Percentiles rank a stretch among this genome's conserved stretches.
phyloP scores from a whole-genome alignment of 331 rosid species.

The Telfairia occidentalis region DNA sequence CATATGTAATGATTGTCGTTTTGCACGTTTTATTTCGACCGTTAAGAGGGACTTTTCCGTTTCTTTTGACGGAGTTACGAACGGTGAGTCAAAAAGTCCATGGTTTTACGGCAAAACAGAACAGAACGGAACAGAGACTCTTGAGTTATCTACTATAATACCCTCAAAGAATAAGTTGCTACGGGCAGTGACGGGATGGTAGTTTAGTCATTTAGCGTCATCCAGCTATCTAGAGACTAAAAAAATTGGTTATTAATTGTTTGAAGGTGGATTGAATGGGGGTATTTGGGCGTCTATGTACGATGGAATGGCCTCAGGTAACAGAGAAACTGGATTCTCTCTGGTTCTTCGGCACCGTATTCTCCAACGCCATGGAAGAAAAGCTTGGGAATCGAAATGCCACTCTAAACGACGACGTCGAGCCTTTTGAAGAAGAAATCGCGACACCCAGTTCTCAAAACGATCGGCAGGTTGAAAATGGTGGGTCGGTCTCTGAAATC shows the following conservation, averaged over 20 bases:
- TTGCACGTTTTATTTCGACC: slow-evolving; percentile 2
- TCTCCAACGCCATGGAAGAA: slow-evolving; percentile 12
- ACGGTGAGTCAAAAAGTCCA: neutral
- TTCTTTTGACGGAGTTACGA: neutral
- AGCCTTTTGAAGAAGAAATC: slow-evolving; percentile 3
- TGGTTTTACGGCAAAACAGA: neutral
- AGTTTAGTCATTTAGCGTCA: neutral
- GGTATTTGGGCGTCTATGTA: neutral
- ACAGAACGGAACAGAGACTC: too few relatives aligned
- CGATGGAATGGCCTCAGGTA: slow-evolving; percentile 35
- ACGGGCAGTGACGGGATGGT: too few relatives aligned
- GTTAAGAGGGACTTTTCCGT: neutral
- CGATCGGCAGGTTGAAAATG: neutral
- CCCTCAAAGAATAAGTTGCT: neutral
- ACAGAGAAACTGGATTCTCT: slow-evolving; percentile 37
- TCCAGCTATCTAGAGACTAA: too few relatives aligned
- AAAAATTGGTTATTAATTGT: neutral
- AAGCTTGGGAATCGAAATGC: neutral
- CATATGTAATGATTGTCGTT: neutral
- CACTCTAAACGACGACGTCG: neutral
- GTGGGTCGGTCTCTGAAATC: neutral
- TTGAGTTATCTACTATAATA: neutral
- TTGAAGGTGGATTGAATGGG: neutral
- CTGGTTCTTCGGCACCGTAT: slow-evolving; percentile 52
- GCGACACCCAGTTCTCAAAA: neutral